These are phyloP conservation scores for Klebsormidium nitens DNA, from an alignment of 139 green algal species.

Conservation along the genomic window DNA sequence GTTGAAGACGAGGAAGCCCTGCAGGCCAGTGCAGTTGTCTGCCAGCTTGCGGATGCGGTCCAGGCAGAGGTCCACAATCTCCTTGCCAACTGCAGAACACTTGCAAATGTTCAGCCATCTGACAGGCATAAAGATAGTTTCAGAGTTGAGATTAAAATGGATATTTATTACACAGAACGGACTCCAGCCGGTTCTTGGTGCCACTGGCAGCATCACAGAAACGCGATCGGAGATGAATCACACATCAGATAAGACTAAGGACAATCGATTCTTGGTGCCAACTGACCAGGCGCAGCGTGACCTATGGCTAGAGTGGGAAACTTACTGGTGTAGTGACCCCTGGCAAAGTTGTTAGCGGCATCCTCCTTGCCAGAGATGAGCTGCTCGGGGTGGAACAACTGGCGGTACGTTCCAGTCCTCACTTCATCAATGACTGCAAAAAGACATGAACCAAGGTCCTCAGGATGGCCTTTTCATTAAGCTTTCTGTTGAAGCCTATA, in stretches of 20 bases:
- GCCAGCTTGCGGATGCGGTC: constrained; percentile 56
- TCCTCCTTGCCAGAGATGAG: constrained; percentile 79
- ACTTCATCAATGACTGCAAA: constrained; percentile 63
- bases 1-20: constrained; percentile 59
- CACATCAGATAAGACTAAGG: too few species aligned
- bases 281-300: too few species aligned
- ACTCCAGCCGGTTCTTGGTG: too few species aligned
- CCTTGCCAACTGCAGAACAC: constrained; percentile 45
- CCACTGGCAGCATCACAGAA: too few species aligned
- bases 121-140: constrained; percentile 4
- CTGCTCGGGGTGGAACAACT: constrained; percentile 98
- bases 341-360: constrained; percentile 56
- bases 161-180: too few species aligned
- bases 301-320: too few species aligned
- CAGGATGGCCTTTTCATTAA: too few species aligned
- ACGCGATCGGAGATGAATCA: too few species aligned
- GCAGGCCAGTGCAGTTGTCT: constrained; percentile 57
- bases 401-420: constrained; percentile 59
- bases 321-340: constrained; percentile 45
- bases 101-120: background rate
- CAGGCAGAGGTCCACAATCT: constrained; percentile 56
- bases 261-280: too few species aligned
- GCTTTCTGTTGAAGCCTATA: too few species aligned
- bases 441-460: too few species aligned
- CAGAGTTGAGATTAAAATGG: too few species aligned